These are phyloP conservation scores for Crucihimalaya himalaica DNA, from an alignment of 345 rosid genomes.

Conservation along the genomic window DNA sequence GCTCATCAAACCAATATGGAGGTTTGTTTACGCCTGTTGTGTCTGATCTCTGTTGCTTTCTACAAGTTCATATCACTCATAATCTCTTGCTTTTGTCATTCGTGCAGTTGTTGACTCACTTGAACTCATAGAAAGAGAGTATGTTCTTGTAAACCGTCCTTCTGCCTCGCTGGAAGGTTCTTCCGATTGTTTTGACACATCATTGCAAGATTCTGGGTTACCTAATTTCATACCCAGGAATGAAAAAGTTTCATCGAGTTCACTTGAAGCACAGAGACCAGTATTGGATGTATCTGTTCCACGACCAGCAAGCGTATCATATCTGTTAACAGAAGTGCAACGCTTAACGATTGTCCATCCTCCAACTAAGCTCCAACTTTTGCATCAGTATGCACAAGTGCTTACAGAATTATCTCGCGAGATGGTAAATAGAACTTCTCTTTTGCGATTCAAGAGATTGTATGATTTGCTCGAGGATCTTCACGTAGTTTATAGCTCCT, in stretches of 20 bases:
- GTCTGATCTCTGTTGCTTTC: conserved; percentile 1
- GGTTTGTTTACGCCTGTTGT: conserved; percentile 42
- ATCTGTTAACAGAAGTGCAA: conserved; percentile 53
- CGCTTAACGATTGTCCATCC: conserved; percentile 56
- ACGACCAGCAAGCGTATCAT: conserved; percentile 40
- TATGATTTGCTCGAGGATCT: too few relatives aligned
- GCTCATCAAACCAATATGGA: conserved; percentile 45
- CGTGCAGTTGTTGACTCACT: conserved; percentile 54
- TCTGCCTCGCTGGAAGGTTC: conserved; percentile 54
- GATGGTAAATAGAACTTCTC: conserved; percentile 50
- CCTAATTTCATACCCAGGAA: conserved; percentile 44
- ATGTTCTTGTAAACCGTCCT: conserved; percentile 66
- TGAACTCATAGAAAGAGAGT: conserved; percentile 73
- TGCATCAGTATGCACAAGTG: conserved; percentile 56
- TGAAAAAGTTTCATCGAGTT: conserved; percentile 41
- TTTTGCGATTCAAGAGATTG: too few relatives aligned
- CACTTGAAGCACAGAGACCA: conserved; percentile 44
- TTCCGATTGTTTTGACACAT: conserved; percentile 60
- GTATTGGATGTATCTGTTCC: conserved; percentile 40
- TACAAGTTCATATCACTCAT: conserved; percentile 24
- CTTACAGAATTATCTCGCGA: conserved; percentile 61
- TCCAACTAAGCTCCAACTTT: conserved; percentile 56
- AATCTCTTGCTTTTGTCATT: conserved; percentile 12
- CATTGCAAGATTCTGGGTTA: conserved; percentile 52
- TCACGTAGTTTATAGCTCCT: too few relatives aligned